phyloP scores from a whole-genome alignment of 495 filamentous ascomycete species.

The Podospora tetraspora region DNA sequence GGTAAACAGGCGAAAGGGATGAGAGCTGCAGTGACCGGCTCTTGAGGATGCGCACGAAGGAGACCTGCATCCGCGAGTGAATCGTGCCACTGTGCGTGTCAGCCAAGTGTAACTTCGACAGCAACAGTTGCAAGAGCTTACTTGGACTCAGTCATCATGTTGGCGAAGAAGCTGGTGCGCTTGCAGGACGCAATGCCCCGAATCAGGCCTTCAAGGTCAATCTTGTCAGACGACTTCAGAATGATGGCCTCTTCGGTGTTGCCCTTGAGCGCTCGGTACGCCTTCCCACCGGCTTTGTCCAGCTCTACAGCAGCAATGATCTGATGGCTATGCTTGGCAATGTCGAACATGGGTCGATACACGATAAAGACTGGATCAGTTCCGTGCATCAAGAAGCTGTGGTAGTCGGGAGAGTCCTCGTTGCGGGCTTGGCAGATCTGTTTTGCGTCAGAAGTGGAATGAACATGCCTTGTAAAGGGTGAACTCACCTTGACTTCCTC shows the following conservation, averaged over 20 bases:
- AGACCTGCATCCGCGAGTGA: conserved; percentile 25
- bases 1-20: conserved; percentile 33
- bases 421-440: conserved; percentile 14
- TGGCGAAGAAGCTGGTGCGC: background rate
- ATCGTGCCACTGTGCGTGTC: conserved; percentile 15
- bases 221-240: conserved; percentile 14
- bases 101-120: background rate
- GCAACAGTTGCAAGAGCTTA: background rate
- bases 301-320: conserved; percentile 12
- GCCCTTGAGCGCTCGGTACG: conserved; percentile 9
- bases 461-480: too few species aligned
- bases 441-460: background rate
- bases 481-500: conserved; percentile 12
- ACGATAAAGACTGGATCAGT: conserved; percentile 8
- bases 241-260: conserved; percentile 16
- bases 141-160: conserved; percentile 12
- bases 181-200: background rate
- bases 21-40: background rate
- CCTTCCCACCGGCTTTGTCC: background rate
- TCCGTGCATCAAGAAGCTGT: conserved; percentile 16
- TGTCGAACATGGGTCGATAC: conserved; percentile 19
- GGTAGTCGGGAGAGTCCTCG: conserved; percentile 12
- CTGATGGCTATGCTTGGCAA: conserved; percentile 22
- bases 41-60: conserved; percentile 25
- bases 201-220: conserved; percentile 9